Evolutionary conservation across 768 basidiomycete species (phyloP).

Genomic region (Mycena floridula): DNA sequence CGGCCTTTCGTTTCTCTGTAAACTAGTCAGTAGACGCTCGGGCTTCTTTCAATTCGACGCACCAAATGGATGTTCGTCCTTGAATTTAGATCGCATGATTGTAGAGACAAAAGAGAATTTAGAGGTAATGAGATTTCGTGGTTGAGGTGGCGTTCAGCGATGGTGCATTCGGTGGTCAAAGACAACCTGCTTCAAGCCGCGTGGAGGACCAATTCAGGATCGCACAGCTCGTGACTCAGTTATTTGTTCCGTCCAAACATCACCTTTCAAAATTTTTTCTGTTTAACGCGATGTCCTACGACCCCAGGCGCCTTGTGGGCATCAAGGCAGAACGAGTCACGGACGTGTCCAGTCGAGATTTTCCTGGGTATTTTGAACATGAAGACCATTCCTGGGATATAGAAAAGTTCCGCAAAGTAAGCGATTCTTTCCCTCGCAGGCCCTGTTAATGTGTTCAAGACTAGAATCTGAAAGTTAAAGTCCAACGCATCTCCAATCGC

Average conservation of each 20-base stretch:
- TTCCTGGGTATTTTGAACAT: constrained; percentile 81
- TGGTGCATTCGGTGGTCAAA: no score
- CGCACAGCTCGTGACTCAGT: no score
- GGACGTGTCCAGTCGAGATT: constrained; percentile 84
- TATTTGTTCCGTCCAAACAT: no score
- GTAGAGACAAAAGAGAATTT: no score
- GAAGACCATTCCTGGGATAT: constrained; percentile 87
- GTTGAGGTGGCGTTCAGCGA: no score
- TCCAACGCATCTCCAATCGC: constrained; percentile 75
- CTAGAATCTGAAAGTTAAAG: constrained; percentile 67
- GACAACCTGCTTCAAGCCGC: no score
- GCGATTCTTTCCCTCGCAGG: background rate
- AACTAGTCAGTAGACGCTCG: constrained; percentile 24
- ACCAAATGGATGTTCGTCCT: constrained; percentile 99
- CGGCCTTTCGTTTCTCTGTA: constrained; percentile 97
- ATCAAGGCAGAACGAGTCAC: constrained; percentile 66
- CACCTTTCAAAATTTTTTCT: no score
- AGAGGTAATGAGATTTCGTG: no score
- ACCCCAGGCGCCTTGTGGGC: constrained; percentile 53
- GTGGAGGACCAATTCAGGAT: no score
- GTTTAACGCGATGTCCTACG: constrained; percentile 7
- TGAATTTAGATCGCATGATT: constrained; percentile 90
- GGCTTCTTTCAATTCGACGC: constrained; percentile 19
- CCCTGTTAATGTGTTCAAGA: constrained; percentile 15
- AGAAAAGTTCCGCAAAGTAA: constrained; percentile 66